Conservation (phyloP, 176 grass and related monocot species). For the Oryza nivara region DNA sequence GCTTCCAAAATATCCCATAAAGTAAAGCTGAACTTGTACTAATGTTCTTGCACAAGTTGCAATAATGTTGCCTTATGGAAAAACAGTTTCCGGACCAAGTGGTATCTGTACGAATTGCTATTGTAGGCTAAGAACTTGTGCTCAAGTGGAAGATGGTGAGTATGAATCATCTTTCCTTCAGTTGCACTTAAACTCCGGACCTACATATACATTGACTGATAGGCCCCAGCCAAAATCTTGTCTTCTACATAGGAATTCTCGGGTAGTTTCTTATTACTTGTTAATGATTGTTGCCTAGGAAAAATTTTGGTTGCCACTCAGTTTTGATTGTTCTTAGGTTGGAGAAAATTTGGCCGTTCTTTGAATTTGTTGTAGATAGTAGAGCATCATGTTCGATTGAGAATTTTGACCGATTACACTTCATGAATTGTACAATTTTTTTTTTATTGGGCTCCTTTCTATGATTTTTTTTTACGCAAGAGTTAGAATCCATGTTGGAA, state of each 20-base stretch:
- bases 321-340: too few relatives aligned
- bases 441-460: too few relatives aligned
- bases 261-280: background rate
- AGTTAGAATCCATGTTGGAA: background rate
- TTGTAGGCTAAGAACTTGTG: background rate
- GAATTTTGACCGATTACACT: background rate
- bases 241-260: background rate
- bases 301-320: too few relatives aligned
- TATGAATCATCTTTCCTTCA: background rate
- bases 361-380: background rate
- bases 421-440: too few relatives aligned
- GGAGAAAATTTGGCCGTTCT: background rate
- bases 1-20: background rate
- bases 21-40: background rate
- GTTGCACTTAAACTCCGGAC: background rate
- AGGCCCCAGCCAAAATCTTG: background rate
- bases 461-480: too few relatives aligned
- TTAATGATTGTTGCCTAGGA: background rate
- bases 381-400: background rate
- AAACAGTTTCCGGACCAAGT: background rate
- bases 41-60: background rate
- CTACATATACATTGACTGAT: too few relatives aligned
- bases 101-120: background rate
- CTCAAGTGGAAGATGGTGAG: background rate
- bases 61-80: background rate